Base-by-base conservation (phyloP, 2,329 filamentous ascomycete genomes). In the Arthrobotrys iridis region DNA sequence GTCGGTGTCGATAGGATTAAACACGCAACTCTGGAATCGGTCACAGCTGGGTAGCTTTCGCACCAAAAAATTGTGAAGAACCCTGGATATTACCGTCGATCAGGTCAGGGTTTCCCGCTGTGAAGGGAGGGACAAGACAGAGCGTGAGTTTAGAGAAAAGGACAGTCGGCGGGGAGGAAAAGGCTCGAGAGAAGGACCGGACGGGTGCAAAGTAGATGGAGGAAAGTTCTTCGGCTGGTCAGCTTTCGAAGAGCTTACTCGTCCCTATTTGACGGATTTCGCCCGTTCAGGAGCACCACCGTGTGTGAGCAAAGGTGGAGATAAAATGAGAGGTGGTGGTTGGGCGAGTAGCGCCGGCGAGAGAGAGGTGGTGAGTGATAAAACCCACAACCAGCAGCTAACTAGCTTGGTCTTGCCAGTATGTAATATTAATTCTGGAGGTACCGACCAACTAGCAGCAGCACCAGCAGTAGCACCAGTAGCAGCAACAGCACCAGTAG, bases 181-280 rank as follows among this genome's bases (percentile, higher is more conserved):
- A 55, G 50, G 46, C n/a, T n/a, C n/a, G n/a, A n/a, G n/a, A n/a
- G 46, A 55, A 55, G 50, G 50, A 55, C 50, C n/a, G 50, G 50
- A 15, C 24, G 18, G 18, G 46, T 1, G 45, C 6, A 33, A 3
- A 50, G 41, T 33, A 43, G 28, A 46, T 59, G 60, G 33, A 46
- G 35, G 59, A 50, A 58, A 65, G 67, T 66, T n/a, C 70, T 60
- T 74, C 70, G 62, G 70, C 62, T 67, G 70, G 18, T 57, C 71
- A 68, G 71, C 71, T 75, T 37, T 67, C 55, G 70, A 75, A 68
- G 63, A 75, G 71, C 71, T 75, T 75, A 75, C 63, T 63, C 62
- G 57, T 68, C 63, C 63, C 46, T 50, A 48, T 67, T 67, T 62
- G 60, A 55, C 52, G 59, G 35, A 26, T 74, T 74, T 50, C 20